Percentiles rank a stretch among this genome's conserved stretches.
These are phyloP conservation scores for Rhipidocladum racemiflorum DNA, from an alignment of 176 grass and related monocot species.

Conservation along the genomic window DNA sequence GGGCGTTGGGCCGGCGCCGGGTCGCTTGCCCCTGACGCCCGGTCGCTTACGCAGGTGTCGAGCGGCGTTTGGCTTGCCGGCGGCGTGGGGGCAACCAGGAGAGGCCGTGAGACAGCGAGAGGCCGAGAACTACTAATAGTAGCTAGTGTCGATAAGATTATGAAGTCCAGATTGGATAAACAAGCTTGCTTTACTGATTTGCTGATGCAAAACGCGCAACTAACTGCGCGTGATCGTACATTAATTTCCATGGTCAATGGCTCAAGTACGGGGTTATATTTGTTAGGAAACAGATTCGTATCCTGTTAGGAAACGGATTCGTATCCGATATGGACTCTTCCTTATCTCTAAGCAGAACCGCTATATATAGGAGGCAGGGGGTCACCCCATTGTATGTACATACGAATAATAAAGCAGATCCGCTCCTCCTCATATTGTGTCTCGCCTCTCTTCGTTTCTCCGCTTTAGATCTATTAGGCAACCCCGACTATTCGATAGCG, in stretches of 20 bases:
- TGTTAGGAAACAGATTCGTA: no score
- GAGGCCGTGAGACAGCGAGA: neutral
- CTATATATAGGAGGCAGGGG: no score
- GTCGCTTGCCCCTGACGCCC: neutral
- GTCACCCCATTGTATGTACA: no score
- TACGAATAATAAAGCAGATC: no score
- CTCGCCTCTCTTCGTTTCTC: no score
- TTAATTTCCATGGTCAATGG: neutral
- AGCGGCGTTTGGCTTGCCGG: slow-evolving; percentile 25
- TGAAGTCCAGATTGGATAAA: neutral
- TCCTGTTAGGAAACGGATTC: no score
- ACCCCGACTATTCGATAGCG: no score
- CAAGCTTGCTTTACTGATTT: neutral
- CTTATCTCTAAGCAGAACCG: no score
- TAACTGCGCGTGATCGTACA: no score
- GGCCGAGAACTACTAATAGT: no score
- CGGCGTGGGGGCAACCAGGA: neutral
- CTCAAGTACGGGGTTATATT: neutral
- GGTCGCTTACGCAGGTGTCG: neutral
- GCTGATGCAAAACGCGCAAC: neutral
- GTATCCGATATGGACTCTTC: neutral
- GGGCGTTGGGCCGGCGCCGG: neutral
- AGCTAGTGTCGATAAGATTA: neutral
- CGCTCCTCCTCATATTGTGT: no score
- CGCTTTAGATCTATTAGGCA: no score